phyloP scores from a whole-genome alignment of 1,284 basidiomycete genomes.

The Boletus semigastroideus region DNA sequence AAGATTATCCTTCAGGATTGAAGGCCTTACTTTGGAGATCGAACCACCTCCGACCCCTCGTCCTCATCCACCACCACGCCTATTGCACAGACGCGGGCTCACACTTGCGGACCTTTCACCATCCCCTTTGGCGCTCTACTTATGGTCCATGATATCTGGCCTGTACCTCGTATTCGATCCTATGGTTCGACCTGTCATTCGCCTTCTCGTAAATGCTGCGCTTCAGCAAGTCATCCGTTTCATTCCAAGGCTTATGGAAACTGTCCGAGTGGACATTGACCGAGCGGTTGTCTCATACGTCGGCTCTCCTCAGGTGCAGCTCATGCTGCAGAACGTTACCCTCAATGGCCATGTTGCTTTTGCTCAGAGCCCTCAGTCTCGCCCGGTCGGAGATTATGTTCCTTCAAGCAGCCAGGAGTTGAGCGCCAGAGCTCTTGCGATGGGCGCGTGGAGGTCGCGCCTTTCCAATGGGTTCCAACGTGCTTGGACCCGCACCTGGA shows the following conservation, averaged over 20 bases:
- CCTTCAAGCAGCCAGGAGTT: conserved; percentile 24
- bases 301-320: conserved; percentile 48
- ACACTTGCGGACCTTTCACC: conserved; percentile 54
- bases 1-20: conserved; percentile 57
- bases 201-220: conserved; percentile 49
- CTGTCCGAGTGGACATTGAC: conserved; percentile 65
- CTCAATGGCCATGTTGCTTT: conserved; percentile 57
- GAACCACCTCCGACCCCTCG: conserved; percentile 28
- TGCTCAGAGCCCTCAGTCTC: conserved; percentile 44
- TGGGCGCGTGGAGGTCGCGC: conserved; percentile 61
- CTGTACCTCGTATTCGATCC: conserved; percentile 55
- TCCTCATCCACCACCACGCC: conserved; percentile 16
- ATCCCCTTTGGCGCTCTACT: conserved; percentile 50
- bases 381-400: conserved; percentile 27
- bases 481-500: conserved; percentile 64
- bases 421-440: conserved; percentile 41
- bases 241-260: conserved; percentile 63
- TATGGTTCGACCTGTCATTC: conserved; percentile 57
- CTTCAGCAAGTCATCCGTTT: conserved; percentile 61
- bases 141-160: conserved; percentile 46
- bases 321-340: conserved; percentile 50
- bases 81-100: conserved; percentile 42
- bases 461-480: conserved; percentile 58
- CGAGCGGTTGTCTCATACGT: conserved; percentile 50
- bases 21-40: conserved; percentile 59